phyloP scores from a whole-genome alignment of 139 green algal species.

The Protoeuglena noctilucae region DNA sequence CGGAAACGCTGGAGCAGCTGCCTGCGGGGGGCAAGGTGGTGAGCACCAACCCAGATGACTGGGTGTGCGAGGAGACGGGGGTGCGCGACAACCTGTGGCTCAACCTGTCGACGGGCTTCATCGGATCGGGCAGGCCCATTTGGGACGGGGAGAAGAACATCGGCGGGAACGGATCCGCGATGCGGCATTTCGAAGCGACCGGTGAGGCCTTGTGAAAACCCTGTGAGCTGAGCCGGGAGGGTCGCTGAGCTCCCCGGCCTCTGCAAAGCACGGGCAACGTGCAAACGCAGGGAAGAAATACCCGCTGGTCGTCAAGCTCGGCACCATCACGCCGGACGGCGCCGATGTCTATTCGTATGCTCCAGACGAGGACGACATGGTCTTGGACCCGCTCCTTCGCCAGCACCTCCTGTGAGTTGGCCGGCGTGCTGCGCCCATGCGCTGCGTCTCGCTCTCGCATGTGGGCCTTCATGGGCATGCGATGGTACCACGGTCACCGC shows the following conservation, averaged over 20 bases:
- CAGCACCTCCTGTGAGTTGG: slow-evolving; percentile 81
- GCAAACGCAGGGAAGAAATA: slow-evolving; percentile 25
- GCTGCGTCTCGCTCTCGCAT: too few species aligned
- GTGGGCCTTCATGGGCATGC: too few species aligned
- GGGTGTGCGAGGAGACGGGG: slow-evolving; percentile 79
- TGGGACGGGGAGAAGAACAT: slow-evolving; percentile 20
- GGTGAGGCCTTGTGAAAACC: slow-evolving; percentile 19
- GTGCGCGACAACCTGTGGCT: slow-evolving; percentile 93
- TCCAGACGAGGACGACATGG: slow-evolving; percentile 89
- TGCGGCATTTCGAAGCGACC: slow-evolving; percentile 77
- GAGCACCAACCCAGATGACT: slow-evolving; percentile 53
- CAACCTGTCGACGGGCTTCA: slow-evolving; percentile 86
- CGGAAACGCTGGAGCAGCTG: slow-evolving; percentile 60
- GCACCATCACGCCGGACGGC: slow-evolving; percentile 79
- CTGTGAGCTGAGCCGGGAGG: too few species aligned
- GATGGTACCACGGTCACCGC: too few species aligned
- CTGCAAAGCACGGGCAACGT: slow-evolving; percentile 7
- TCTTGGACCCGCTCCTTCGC: slow-evolving; percentile 67
- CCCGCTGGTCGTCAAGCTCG: slow-evolving; percentile 93
- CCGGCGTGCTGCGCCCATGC: too few species aligned
- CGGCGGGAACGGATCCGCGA: slow-evolving; percentile 76
- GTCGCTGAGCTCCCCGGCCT: too few species aligned
- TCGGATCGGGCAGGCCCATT: slow-evolving; percentile 69
- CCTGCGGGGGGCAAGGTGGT: slow-evolving; percentile 25
- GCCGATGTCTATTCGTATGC: slow-evolving; percentile 85